Conservation (phyloP, 305 asterid genomes). For the Andrographis paniculata region DNA sequence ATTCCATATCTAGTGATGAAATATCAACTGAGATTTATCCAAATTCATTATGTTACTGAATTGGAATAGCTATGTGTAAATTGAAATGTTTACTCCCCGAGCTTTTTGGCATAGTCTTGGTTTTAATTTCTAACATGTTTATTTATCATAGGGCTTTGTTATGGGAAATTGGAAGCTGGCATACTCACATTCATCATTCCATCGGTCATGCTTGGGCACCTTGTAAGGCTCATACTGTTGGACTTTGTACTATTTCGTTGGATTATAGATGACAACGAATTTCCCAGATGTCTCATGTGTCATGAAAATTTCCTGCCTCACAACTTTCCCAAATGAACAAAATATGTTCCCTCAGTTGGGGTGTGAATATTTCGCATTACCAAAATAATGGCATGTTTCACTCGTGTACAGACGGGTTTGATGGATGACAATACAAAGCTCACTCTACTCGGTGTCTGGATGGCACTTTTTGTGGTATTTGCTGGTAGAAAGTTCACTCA, state of each 20-base stretch:
- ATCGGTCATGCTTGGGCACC: constrained; percentile 72
- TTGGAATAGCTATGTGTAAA: too few species aligned
- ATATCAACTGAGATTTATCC: too few species aligned
- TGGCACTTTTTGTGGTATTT: constrained; percentile 65
- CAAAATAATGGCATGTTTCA: constrained; percentile 1
- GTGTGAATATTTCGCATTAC: background rate
- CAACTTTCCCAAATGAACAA: too few species aligned
- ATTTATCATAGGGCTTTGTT: constrained; percentile 66
- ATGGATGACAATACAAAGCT: constrained; percentile 71
- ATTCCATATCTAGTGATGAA: too few species aligned
- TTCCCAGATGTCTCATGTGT: too few species aligned
- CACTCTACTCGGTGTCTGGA: constrained; percentile 60
- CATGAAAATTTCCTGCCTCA: too few species aligned
- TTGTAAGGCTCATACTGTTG: constrained; percentile 35
- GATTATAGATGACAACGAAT: too few species aligned
- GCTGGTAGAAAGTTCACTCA: constrained; percentile 95
- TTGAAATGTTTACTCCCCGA: too few species aligned
- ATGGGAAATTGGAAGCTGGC: constrained; percentile 91
- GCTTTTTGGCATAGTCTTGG: too few species aligned
- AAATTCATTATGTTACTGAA: background rate
- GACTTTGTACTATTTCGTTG: too few species aligned
- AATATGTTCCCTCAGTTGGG: background rate
- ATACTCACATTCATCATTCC: constrained; percentile 75
- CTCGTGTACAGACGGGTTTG: constrained; percentile 46
- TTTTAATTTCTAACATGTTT: background rate